Evolutionary conservation across 495 filamentous ascomycete species (phyloP).

Genomic region (Neurospora tetraspora): DNA sequence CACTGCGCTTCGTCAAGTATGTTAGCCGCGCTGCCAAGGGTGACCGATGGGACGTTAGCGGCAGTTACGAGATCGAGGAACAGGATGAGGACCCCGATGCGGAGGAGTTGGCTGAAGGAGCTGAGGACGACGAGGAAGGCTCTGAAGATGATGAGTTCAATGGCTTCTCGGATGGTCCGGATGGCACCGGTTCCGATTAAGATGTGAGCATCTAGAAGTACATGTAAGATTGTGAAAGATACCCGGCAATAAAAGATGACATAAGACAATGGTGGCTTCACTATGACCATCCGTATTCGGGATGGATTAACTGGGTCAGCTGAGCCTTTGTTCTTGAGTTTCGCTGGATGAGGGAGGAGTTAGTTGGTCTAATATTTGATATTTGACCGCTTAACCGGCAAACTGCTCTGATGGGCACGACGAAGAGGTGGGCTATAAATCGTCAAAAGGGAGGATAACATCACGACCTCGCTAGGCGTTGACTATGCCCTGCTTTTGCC

Average conservation of each 20-base stretch:
- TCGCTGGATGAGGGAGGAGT: background rate
- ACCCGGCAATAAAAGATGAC: background rate
- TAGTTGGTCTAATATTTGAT: background rate
- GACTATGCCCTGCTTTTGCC: background rate
- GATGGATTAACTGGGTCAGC: background rate
- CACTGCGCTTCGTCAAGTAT: slow-evolving; percentile 93
- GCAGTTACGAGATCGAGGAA: slow-evolving; percentile 50
- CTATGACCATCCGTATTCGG: background rate
- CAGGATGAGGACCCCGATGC: slow-evolving; percentile 28
- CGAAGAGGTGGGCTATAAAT: background rate
- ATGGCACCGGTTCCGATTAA: slow-evolving; percentile 35
- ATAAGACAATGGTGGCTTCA: background rate
- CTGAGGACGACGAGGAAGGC: slow-evolving; percentile 18
- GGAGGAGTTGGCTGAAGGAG: slow-evolving; percentile 13
- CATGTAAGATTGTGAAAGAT: background rate
- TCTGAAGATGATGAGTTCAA: slow-evolving; percentile 39
- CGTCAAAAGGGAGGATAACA: background rate
- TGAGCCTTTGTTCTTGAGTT: background rate
- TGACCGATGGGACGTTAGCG: slow-evolving; percentile 87
- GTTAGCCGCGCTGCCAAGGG: slow-evolving; percentile 71
- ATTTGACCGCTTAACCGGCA: background rate
- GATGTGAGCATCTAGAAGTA: background rate
- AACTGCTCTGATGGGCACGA: background rate
- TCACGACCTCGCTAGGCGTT: background rate
- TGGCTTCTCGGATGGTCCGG: slow-evolving; percentile 31